phyloP scores from a whole-genome alignment of 176 grass and related monocot genomes.

The Saccharum spontaneum region DNA sequence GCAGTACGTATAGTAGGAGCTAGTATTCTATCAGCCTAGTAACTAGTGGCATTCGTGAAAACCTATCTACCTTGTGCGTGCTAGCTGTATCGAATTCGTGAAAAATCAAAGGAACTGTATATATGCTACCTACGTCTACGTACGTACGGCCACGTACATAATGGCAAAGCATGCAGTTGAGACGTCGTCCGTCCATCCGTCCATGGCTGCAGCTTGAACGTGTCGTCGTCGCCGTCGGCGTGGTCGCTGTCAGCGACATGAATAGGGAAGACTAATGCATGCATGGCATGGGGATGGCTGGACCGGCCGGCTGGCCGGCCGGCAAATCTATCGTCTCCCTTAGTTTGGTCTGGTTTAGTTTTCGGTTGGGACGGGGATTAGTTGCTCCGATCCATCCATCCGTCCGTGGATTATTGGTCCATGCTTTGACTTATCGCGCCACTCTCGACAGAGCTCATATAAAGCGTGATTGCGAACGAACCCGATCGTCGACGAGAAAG shows the following conservation, averaged over 20 bases:
- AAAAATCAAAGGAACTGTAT: neutral
- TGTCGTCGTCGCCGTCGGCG: neutral
- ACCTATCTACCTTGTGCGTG: too few species aligned
- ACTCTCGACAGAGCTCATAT: too few species aligned
- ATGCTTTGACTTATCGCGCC: slow-evolving; percentile 15
- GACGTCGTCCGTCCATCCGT: neutral
- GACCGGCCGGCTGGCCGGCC: too few species aligned
- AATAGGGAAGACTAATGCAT: neutral
- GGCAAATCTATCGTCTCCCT: neutral
- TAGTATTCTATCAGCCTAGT: too few species aligned
- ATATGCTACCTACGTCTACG: neutral
- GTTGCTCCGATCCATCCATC: neutral
- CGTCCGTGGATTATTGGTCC: neutral
- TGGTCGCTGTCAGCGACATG: neutral
- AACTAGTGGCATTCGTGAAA: too few species aligned
- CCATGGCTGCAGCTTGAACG: neutral
- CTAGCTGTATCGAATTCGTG: neutral
- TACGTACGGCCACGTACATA: neutral
- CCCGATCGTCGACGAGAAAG: neutral
- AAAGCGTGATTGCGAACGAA: neutral
- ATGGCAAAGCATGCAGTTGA: neutral
- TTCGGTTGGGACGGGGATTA: neutral
- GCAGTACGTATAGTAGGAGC: too few species aligned
- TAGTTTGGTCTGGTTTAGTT: neutral
- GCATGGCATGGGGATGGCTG: neutral